Conservation (phyloP, 495 filamentous ascomycete species). For the Xylaria telfairii region DNA sequence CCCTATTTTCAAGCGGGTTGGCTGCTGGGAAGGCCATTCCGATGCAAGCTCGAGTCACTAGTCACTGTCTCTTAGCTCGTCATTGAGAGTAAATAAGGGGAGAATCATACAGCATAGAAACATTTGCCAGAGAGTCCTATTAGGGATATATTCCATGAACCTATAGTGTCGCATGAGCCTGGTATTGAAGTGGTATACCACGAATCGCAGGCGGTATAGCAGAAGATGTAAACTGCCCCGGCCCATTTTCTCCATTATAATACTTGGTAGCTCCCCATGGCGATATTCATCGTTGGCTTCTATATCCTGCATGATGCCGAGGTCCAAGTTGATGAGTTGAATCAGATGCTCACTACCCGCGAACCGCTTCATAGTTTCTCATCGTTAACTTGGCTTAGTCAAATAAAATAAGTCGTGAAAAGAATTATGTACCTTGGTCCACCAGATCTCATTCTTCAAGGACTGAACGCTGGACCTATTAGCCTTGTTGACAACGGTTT, state of each 20-base stretch:
- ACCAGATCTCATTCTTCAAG: not conserved
- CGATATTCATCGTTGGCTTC: conserved; percentile 5
- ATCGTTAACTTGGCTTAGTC: not conserved
- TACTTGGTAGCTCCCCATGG: not conserved
- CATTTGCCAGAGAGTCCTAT: conserved; percentile 9
- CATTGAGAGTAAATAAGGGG: not conserved
- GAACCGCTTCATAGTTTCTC: conserved; percentile 1
- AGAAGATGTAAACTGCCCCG: not conserved
- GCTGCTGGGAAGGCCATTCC: conserved; percentile 7
- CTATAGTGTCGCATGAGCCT: not conserved
- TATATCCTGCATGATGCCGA: not conserved
- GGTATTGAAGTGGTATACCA: not conserved
- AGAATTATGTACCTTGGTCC: conserved; percentile 15
- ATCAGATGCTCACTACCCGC: conserved; percentile 12
- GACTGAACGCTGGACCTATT: not conserved
- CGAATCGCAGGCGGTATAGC: not conserved
- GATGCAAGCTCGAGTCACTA: conserved; percentile 17
- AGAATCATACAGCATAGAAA: conserved; percentile 23
- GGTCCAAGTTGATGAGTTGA: conserved; percentile 9
- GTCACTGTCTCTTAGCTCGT: not conserved
- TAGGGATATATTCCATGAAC: conserved; percentile 23
- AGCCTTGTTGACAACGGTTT: not conserved
- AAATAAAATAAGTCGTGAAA: not conserved
- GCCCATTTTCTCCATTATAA: conserved; percentile 20
- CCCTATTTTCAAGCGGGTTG: not conserved